Evolutionary conservation across 257 asterid species (phyloP), one percentile per base, ranked within the genome.

Genomic region (Penstemon barbatus): DNA sequence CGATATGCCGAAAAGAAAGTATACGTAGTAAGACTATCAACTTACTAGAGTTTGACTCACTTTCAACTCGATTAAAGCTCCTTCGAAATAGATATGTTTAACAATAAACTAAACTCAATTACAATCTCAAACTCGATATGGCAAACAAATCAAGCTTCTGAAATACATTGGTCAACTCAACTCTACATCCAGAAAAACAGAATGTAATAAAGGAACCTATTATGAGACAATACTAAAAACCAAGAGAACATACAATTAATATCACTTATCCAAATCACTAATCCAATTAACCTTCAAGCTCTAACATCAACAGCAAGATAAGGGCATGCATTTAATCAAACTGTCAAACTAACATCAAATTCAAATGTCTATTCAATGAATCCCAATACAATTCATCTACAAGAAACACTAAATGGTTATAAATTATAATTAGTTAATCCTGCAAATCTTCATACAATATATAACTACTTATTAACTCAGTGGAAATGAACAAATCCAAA

Each of bases 401-500:
- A 15, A 55, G n/a, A 33, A 57, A 57, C 15, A 46, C 5, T 38
- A 13, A 18, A 12, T 52, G 40, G 55, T 33, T 49, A 49, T 18
- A 13, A 19, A 12, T 52, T 39, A 45, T 33, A 39, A 49, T 39
- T 33, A 4, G 0, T 41, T 25, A 12, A 15, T 12, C 39, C 61
- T 4, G 63, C 39, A 61, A 68, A 73, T 53, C 52, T 62, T 48
- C 50, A 12, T 36, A 62, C 52, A 46, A 38, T 15, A 10, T 36
- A 25, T 9, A 48, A 39, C 33, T 25, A 25, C 2, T 25, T 25
- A 25, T 58, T 39, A 36, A 48, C 38, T 58, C 44, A 0, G 51
- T 40, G 57, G 57, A 57, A 56, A 68, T 51, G 33, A 59, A 60
- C n/a, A 52, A 43, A 58, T 36, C 48, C 15, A 49, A 6, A 36